Conservation (phyloP, 495 filamentous ascomycete genomes). For the Wilcoxina mikolae region DNA sequence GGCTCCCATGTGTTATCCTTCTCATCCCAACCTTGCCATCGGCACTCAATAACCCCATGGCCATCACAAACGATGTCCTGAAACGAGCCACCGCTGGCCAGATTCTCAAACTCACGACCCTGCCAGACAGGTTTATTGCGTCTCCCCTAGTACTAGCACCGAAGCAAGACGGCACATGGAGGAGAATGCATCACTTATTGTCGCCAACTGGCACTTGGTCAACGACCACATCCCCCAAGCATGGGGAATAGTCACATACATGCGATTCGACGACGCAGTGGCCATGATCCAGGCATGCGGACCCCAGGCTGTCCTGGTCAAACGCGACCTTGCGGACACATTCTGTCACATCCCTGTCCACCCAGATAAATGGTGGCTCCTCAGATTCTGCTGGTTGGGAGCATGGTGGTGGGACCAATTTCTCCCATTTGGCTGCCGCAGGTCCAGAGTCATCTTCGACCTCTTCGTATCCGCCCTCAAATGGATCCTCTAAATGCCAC, state of each 20-base stretch:
- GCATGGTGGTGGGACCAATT: constrained; percentile 7
- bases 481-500: constrained; percentile 7
- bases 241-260: background rate
- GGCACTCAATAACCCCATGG: background rate
- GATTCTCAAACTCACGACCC: background rate
- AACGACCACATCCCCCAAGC: constrained; percentile 1
- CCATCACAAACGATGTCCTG: background rate
- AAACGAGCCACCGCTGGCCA: background rate
- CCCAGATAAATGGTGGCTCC: constrained; percentile 6
- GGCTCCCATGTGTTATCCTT: too few species aligned
- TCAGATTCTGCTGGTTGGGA: constrained; percentile 10
- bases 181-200: background rate
- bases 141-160: background rate
- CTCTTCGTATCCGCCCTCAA: constrained; percentile 9
- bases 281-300: background rate
- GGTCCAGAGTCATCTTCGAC: constrained; percentile 7
- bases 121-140: background rate
- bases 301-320: background rate
- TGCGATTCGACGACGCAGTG: background rate
- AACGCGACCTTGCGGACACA: constrained; percentile 13
- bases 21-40: too few species aligned
- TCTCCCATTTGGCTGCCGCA: constrained; percentile 14
- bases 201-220: background rate
- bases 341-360: constrained; percentile 10
- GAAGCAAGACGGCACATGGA: background rate